phyloP scores from a whole-genome alignment of 2,329 filamentous ascomycete genomes.

The Lecanosticta acicola region DNA sequence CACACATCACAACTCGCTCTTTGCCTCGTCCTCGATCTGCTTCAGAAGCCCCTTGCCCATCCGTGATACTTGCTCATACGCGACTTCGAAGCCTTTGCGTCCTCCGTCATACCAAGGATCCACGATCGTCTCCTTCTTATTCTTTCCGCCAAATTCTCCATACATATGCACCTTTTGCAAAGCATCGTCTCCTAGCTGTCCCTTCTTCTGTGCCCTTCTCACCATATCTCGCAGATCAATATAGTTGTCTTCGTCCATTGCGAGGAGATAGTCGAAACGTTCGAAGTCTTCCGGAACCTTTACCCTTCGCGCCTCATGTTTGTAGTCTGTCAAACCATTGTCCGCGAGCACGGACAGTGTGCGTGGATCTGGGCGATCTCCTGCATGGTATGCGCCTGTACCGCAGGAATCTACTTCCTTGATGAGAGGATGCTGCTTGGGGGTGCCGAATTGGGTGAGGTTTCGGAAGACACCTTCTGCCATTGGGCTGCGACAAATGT shows the following conservation, averaged over 20 bases:
- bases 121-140: slow-evolving; percentile 64
- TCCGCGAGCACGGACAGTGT: slow-evolving; percentile 72
- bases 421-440: slow-evolving; percentile 48
- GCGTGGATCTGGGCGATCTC: slow-evolving; percentile 70
- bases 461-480: slow-evolving; percentile 86
- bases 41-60: slow-evolving; percentile 73
- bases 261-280: slow-evolving; percentile 86
- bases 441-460: slow-evolving; percentile 54
- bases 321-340: slow-evolving; percentile 66
- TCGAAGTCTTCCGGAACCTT: slow-evolving; percentile 64
- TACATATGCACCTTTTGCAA: slow-evolving; percentile 56
- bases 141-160: slow-evolving; percentile 67
- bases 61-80: slow-evolving; percentile 75
- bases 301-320: slow-evolving; percentile 71
- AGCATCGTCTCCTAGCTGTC: slow-evolving; percentile 26
- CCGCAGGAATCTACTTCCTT: slow-evolving; percentile 77
- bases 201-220: slow-evolving; percentile 44
- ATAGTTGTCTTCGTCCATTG: slow-evolving; percentile 85
- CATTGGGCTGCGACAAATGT: slow-evolving; percentile 93
- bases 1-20: neutral
- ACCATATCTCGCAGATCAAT: slow-evolving; percentile 60
- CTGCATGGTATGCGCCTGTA: slow-evolving; percentile 80
- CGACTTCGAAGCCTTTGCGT: slow-evolving; percentile 69
- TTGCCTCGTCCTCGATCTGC: slow-evolving; percentile 42
- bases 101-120: slow-evolving; percentile 93